A percentile compares a stretch with the other conserved stretches of the same genome.
phyloP scores from a whole-genome alignment of 2,329 filamentous ascomycete genomes.

The Penicillium sclerotiorum region DNA sequence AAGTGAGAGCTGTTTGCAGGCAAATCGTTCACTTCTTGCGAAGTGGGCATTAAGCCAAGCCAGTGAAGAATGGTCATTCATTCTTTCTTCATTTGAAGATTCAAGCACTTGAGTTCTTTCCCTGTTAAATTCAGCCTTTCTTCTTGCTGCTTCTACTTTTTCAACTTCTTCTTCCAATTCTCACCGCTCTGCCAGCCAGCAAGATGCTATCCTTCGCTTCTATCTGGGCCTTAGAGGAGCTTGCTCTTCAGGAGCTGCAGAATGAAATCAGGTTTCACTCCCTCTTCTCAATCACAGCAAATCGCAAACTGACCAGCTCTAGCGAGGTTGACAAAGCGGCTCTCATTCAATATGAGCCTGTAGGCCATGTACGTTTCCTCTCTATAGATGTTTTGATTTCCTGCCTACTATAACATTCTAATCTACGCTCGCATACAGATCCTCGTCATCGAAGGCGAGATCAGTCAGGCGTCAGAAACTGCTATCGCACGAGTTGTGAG shows the following conservation, averaged over 20 bases:
- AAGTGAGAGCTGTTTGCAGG: too few species aligned
- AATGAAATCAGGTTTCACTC: background rate
- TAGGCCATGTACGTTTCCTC: background rate
- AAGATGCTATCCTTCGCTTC: constrained; percentile 33
- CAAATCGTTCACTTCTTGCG: too few species aligned
- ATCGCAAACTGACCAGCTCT: background rate
- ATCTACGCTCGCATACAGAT: background rate
- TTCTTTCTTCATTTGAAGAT: too few species aligned
- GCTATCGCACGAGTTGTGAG: background rate
- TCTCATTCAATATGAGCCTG: background rate
- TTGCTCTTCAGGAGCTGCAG: constrained; percentile 24
- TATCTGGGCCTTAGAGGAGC: constrained; percentile 36
- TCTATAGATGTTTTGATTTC: background rate
- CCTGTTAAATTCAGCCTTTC: background rate
- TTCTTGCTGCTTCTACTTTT: background rate
- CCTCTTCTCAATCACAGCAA: background rate
- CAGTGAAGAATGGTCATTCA: background rate
- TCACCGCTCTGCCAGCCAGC: too few species aligned
- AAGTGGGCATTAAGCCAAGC: too few species aligned
- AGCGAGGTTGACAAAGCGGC: background rate
- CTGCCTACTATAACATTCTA: background rate
- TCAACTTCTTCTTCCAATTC: background rate
- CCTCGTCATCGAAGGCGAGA: background rate
- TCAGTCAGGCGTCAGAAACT: background rate
- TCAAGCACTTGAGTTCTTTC: background rate